These are phyloP conservation scores for Poterioochromonas sp. DNA, from an alignment of 352 stramenopile species.

Conservation along the genomic window DNA sequence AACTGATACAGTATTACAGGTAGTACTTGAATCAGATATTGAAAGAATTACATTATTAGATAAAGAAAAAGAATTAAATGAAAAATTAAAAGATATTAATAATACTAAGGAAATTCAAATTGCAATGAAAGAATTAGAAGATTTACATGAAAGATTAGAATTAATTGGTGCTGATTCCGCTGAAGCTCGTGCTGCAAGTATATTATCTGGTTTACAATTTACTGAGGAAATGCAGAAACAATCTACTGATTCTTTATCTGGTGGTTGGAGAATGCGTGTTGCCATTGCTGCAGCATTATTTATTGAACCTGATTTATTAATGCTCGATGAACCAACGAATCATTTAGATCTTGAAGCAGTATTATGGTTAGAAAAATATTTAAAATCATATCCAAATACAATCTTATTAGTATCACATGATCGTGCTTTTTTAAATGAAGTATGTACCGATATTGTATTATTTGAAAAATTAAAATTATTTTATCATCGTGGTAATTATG, in stretches of 20 bases:
- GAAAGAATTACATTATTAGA: conserved; percentile 76
- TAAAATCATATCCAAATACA: conserved; percentile 77
- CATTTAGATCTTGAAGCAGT: conserved; percentile 71
- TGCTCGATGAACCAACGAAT: conserved; percentile 86
- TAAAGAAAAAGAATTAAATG: conserved; percentile 81
- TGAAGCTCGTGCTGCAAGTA: conserved; percentile 55
- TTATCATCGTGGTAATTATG: conserved; percentile 73
- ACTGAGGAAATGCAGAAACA: conserved; percentile 70
- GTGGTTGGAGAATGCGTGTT: conserved; percentile 79
- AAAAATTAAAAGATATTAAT: conserved; percentile 56
- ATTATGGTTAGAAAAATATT: conserved; percentile 79
- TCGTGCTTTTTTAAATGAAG: conserved; percentile 88
- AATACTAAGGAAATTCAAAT: conserved; percentile 40
- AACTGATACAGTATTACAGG: conserved; percentile 72
- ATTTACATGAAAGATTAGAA: conserved; percentile 71
- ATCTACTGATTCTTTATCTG: conserved; percentile 75
- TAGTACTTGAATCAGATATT: conserved; percentile 85
- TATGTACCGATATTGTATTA: conserved; percentile 84
- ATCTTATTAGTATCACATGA: conserved; percentile 89
- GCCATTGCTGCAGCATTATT: conserved; percentile 84
- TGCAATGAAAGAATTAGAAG: conserved; percentile 55
- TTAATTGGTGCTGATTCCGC: conserved; percentile 78
- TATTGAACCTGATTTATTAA: conserved; percentile 83
- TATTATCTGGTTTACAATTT: conserved; percentile 72
- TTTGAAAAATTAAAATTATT: conserved; percentile 77